Evolutionary conservation across 2,329 filamentous ascomycete genomes (phyloP).

Genomic region (Cercospora brassicicola): DNA sequence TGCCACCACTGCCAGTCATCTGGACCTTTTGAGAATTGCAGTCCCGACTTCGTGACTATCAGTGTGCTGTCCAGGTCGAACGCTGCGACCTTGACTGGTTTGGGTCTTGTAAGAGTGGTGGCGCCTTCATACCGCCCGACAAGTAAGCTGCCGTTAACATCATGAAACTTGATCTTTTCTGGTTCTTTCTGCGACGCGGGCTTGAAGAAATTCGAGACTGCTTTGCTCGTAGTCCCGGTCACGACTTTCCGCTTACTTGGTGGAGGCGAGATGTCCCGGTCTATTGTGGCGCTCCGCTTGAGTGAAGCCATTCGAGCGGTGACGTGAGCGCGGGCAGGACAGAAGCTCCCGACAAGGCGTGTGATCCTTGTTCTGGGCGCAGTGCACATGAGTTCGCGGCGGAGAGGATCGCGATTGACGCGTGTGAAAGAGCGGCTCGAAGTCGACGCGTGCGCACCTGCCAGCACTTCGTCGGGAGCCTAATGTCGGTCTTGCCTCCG

Average conservation of each 20-base stretch:
- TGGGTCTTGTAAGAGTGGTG: constrained; percentile 27
- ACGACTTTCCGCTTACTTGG: constrained; percentile 57
- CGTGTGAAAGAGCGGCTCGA: constrained; percentile 1
- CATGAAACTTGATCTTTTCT: constrained; percentile 69
- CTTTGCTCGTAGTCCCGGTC: constrained; percentile 58
- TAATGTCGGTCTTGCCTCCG: not conserved
- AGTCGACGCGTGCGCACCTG: not conserved
- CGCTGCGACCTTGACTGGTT: constrained; percentile 63
- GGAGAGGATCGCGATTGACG: not conserved
- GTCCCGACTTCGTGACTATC: constrained; percentile 76
- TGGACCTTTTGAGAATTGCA: constrained; percentile 68
- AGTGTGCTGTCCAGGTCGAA: constrained; percentile 86
- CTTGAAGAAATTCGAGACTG: constrained; percentile 83
- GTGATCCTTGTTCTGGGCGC: not conserved
- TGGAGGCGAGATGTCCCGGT: constrained; percentile 57
- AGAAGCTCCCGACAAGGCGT: not conserved
- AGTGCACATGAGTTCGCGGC: not conserved
- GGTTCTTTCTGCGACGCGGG: constrained; percentile 81
- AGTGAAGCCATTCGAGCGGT: constrained; percentile 19
- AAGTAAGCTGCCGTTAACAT: constrained; percentile 68
- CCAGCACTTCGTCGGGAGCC: not conserved
- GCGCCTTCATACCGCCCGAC: constrained; percentile 64
- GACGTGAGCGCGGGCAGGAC: not conserved
- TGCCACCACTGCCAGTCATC: constrained; percentile 97
- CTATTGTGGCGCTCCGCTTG: constrained; percentile 44